Conservation (phyloP, 2,329 filamentous ascomycete species). For the Dactylellina haptotyla region DNA sequence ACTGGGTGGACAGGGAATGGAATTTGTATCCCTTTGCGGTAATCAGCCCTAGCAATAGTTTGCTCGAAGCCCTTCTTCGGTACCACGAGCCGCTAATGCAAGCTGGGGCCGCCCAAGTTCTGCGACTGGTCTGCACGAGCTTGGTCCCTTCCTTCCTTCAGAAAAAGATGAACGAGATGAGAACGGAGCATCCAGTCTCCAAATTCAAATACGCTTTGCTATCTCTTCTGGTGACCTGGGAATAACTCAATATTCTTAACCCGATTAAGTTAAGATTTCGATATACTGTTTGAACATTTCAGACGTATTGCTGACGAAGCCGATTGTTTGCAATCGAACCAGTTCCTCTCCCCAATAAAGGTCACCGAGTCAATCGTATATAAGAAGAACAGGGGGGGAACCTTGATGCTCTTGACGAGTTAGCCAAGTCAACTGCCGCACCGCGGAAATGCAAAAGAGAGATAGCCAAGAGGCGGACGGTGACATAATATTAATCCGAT, state of each 20-base stretch:
- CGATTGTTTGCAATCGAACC: background rate
- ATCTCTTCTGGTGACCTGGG: no score
- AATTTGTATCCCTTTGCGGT: conserved; percentile 39
- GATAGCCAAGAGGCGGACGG: conserved; percentile 13
- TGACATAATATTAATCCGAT: conserved; percentile 41
- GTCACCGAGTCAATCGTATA: background rate
- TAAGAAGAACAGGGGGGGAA: background rate
- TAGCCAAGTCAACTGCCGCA: background rate
- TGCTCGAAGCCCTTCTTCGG: conserved; percentile 19
- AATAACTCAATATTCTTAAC: background rate
- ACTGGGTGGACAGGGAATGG: conserved; percentile 30
- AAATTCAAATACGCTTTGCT: no score
- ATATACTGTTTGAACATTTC: background rate
- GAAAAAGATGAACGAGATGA: no score
- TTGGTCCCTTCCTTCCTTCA: no score
- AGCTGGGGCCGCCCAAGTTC: conserved; percentile 6
- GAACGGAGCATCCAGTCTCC: no score
- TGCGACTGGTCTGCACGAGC: conserved; percentile 13
- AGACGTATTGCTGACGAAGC: conserved; percentile 6
- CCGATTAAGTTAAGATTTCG: background rate
- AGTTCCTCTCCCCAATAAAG: background rate
- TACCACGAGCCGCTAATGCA: conserved; percentile 38
- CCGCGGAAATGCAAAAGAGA: conserved; percentile 14
- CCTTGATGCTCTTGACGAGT: background rate
- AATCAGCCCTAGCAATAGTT: conserved; percentile 51